Evolutionary conservation across 2,329 filamentous ascomycete species (phyloP).

Genomic region (Ramularia endophylla): DNA sequence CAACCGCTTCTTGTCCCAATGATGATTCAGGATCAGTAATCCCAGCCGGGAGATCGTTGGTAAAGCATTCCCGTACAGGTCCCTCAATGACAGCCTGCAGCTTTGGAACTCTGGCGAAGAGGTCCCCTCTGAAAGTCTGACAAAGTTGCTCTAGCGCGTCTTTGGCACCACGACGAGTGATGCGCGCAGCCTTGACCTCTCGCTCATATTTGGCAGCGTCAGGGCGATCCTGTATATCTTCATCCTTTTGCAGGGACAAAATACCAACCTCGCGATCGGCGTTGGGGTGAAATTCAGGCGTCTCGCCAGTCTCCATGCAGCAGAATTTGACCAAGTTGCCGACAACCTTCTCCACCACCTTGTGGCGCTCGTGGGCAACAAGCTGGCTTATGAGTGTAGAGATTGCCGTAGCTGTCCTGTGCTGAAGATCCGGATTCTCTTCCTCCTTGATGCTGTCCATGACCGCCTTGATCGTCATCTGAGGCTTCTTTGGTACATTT

Average conservation of each 20-base stretch:
- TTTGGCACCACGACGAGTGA: slow-evolving; percentile 88
- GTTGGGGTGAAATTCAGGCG: slow-evolving; percentile 87
- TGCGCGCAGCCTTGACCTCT: slow-evolving; percentile 81
- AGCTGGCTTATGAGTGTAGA: slow-evolving; percentile 82
- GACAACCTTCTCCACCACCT: slow-evolving; percentile 91
- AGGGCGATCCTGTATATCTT: slow-evolving; percentile 86
- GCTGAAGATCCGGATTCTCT: slow-evolving; percentile 83
- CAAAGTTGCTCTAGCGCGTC: slow-evolving; percentile 87
- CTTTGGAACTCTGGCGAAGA: slow-evolving; percentile 81
- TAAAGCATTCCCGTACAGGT: slow-evolving; percentile 70
- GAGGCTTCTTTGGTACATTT: slow-evolving; percentile 86
- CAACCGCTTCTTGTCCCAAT: slow-evolving; percentile 86
- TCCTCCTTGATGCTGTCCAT: slow-evolving; percentile 99
- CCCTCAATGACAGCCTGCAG: slow-evolving; percentile 74
- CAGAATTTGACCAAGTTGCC: slow-evolving; percentile 95
- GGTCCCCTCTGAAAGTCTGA: slow-evolving; percentile 65
- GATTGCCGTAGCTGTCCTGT: slow-evolving; percentile 77
- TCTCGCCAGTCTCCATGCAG: slow-evolving; percentile 95
- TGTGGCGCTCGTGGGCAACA: slow-evolving; percentile 69
- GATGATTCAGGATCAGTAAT: slow-evolving; percentile 67
- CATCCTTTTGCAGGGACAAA: slow-evolving; percentile 91
- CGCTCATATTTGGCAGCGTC: slow-evolving; percentile 85
- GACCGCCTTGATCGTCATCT: slow-evolving; percentile 85
- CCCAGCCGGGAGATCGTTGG: slow-evolving; percentile 59
- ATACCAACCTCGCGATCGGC: slow-evolving; percentile 72